Evolutionary conservation across 352 stramenopile species (phyloP).

Genomic region (Globisporangium alternatum): DNA sequence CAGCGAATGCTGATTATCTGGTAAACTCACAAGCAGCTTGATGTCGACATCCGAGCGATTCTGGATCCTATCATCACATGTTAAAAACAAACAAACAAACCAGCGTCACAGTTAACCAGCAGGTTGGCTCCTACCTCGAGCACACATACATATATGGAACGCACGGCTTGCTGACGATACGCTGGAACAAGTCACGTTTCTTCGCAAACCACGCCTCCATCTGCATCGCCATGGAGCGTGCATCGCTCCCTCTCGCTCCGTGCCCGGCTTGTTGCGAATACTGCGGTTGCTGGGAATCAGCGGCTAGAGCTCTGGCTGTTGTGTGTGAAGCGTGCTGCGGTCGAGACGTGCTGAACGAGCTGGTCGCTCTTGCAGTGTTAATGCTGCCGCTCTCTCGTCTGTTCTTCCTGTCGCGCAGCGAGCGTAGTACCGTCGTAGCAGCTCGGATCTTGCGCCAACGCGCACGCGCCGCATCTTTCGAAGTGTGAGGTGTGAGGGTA

Average conservation of each 20-base stretch:
- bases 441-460: slow-evolving; percentile 12
- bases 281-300: background rate
- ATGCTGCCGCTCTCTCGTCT: no score
- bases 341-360: background rate
- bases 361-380: background rate
- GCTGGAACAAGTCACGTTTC: slow-evolving; percentile 29
- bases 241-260: slow-evolving; percentile 1
- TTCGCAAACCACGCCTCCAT: slow-evolving; percentile 20
- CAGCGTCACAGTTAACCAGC: background rate
- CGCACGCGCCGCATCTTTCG: background rate
- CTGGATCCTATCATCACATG: slow-evolving; percentile 27
- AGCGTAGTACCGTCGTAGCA: background rate
- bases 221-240: slow-evolving; percentile 3
- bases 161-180: slow-evolving; percentile 30
- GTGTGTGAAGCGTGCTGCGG: background rate
- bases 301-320: background rate
- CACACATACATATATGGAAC: background rate
- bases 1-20: background rate
- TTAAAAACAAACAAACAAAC: background rate
- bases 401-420: slow-evolving; percentile 3
- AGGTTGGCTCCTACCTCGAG: background rate
- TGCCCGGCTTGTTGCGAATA: background rate
- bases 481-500: background rate
- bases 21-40: slow-evolving; percentile 37
- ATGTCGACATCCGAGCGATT: slow-evolving; percentile 44